Base-by-base conservation (phyloP, 2,329 filamentous ascomycete genomes). In the Nemania bipapillata region DNA sequence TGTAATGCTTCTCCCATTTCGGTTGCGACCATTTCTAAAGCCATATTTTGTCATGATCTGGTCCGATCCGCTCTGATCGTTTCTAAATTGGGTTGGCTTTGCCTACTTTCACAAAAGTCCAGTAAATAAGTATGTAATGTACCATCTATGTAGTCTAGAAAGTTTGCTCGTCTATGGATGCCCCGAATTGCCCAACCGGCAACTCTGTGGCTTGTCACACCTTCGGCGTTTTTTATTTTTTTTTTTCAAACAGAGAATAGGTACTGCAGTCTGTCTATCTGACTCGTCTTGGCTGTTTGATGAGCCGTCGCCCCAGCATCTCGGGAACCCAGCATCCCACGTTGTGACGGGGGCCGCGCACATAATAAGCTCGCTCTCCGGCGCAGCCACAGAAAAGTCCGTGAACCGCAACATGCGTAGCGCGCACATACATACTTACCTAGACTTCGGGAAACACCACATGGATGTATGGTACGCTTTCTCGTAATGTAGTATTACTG, bases 341-440 rank as follows among this genome's bases (percentile, higher is more conserved):
- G 50, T 53, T 53, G 26, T 7, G 50, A 26, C 22, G 26, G 26
- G 26, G 24, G 26, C 50, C 28, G 50, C 24, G 57, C 32, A 40
- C 26, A 28, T 32, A 45, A 28, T 32, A 45, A 2, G n/a, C 30
- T 67, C 64, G 64, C 45, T 68, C 57, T 68, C 68, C 66, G 66
- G 32, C 42, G 42, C 40, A 50, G 50, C 50, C 61, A 52, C 61
- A 26, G 9, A n/a, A n/a, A 30, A 24, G 22, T 37, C 26, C 47
- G 12, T 40, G 11, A 12, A 50, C 17, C 11, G 22, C 9, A 3
- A 17, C 15, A 40, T 20, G 17, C 42, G n/a, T n/a, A n/a, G n/a
- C 17, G 35, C 22, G 40, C 55, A 37, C 42, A 54, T 56, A 50
- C 49, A n/a, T n/a, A n/a, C n/a, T n/a, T n/a, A n/a, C n/a, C n/a